phyloP scores from a whole-genome alignment of 2,329 filamentous ascomycete species.

The Trichothecium roseum region DNA sequence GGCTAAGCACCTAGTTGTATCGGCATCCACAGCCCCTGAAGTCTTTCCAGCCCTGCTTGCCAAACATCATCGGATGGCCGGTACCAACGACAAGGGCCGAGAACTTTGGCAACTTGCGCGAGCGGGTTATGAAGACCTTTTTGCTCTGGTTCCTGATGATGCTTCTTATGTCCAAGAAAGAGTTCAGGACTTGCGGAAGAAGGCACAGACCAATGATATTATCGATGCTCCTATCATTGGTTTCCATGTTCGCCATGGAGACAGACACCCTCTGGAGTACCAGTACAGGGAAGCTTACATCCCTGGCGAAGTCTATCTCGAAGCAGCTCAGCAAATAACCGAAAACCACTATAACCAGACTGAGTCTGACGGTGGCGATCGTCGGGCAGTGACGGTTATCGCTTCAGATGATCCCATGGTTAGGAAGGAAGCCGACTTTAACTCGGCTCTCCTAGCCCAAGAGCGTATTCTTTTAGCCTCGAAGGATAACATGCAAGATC shows the following conservation, averaged over 20 bases:
- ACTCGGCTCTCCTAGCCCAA: conserved; percentile 54
- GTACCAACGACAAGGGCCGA: conserved; percentile 19
- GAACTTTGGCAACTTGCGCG: conserved; percentile 60
- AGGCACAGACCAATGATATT: conserved; percentile 29
- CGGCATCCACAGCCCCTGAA: conserved; percentile 53
- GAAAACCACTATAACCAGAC: conserved; percentile 32
- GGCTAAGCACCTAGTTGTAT: conserved; percentile 65
- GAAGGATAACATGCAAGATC: conserved; percentile 37
- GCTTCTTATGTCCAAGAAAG: conserved; percentile 52
- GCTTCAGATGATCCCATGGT: conserved; percentile 77
- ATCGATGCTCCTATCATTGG: conserved; percentile 42
- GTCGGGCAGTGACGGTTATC: conserved; percentile 12
- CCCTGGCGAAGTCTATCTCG: conserved; percentile 57
- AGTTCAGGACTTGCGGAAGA: conserved; percentile 41
- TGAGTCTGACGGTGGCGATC: conserved; percentile 30
- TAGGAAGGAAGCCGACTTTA: conserved; percentile 55
- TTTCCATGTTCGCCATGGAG: conserved; percentile 71
- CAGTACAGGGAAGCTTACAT: conserved; percentile 72
- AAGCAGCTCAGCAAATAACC: conserved; percentile 46
- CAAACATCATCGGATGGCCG: conserved; percentile 16
- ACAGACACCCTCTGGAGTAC: conserved; percentile 65
- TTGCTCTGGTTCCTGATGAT: conserved; percentile 58
- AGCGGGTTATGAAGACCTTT: conserved; percentile 63
- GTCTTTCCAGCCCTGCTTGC: conserved; percentile 48
- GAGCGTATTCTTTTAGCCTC: conserved; percentile 66